These are phyloP conservation scores for Actinidia chinensis DNA, from an alignment of 179 eudicot species.

Conservation along the genomic window DNA sequence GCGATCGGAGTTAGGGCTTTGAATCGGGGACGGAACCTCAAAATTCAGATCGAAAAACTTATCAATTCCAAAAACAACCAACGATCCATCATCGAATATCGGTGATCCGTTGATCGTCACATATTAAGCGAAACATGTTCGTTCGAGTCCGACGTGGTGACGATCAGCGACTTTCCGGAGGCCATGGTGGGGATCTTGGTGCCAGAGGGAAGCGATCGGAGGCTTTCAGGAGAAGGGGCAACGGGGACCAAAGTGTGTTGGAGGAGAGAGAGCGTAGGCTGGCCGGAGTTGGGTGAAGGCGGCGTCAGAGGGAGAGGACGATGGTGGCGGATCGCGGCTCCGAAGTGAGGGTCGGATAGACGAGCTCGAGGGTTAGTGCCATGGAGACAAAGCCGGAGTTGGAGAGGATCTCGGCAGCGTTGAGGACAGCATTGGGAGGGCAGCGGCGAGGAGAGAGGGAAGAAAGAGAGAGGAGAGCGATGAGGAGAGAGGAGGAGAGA, in stretches of 20 bases:
- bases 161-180: constrained; percentile 31
- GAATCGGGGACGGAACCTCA: constrained; percentile 10
- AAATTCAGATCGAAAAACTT: constrained; percentile 42
- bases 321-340: constrained; percentile 44
- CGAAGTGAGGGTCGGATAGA: constrained; percentile 32
- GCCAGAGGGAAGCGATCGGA: constrained; percentile 55
- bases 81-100: constrained; percentile 50
- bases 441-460: constrained; percentile 25
- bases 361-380: constrained; percentile 56
- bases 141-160: constrained; percentile 37
- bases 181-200: constrained; percentile 49
- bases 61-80: constrained; percentile 42
- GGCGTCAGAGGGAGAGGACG: constrained; percentile 60
- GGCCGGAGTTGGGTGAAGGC: constrained; percentile 51
- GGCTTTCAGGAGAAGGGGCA: constrained; percentile 45
- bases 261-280: constrained; percentile 61
- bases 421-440: constrained; percentile 28
- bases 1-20: constrained; percentile 11
- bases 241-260: constrained; percentile 56
- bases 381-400: constrained; percentile 57
- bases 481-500: constrained; percentile 19
- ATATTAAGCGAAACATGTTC: constrained; percentile 42
- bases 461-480: constrained; percentile 19
- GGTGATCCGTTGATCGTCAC: constrained; percentile 36
- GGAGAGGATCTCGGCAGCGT: constrained; percentile 56